phyloP scores from a whole-genome alignment of 2,329 filamentous ascomycete genomes.

The Verticillium zaregamsianum region DNA sequence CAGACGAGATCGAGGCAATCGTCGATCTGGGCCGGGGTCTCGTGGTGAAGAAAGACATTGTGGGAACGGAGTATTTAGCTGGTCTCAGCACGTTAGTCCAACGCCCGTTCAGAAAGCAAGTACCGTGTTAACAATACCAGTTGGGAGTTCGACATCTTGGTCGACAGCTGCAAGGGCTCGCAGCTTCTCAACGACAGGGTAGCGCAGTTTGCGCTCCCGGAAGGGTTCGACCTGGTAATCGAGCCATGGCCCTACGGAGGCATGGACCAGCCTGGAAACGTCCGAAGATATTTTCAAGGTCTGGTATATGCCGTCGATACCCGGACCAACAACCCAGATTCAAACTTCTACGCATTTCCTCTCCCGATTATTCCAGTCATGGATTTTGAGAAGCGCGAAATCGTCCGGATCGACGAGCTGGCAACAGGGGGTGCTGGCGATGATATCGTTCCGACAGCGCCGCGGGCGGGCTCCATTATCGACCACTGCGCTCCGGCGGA shows the following conservation, averaged over 20 bases:
- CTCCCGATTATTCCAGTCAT: conserved; percentile 64
- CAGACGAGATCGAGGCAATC: conserved; percentile 27
- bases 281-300: conserved; percentile 24
- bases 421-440: conserved; percentile 60
- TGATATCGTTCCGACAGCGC: conserved; percentile 12
- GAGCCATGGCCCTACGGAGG: conserved; percentile 50
- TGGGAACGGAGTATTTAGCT: conserved; percentile 23
- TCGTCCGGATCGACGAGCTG: conserved; percentile 65
- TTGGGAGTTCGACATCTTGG: conserved; percentile 30
- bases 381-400: conserved; percentile 55
- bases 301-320: conserved; percentile 26
- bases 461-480: conserved; percentile 32
- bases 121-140: conserved; percentile 9
- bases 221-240: conserved; percentile 30
- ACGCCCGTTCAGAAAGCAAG: no score
- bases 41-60: conserved; percentile 19
- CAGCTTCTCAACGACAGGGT: conserved; percentile 9
- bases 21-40: conserved; percentile 23
- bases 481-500: conserved; percentile 54
- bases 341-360: conserved; percentile 63
- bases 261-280: conserved; percentile 17
- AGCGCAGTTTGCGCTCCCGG: background rate
- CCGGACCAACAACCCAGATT: conserved; percentile 31
- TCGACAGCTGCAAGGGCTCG: conserved; percentile 22
- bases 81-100: conserved; percentile 23